Evolutionary conservation across 345 rosid species (phyloP).

Genomic region (Gossypium bickii): DNA sequence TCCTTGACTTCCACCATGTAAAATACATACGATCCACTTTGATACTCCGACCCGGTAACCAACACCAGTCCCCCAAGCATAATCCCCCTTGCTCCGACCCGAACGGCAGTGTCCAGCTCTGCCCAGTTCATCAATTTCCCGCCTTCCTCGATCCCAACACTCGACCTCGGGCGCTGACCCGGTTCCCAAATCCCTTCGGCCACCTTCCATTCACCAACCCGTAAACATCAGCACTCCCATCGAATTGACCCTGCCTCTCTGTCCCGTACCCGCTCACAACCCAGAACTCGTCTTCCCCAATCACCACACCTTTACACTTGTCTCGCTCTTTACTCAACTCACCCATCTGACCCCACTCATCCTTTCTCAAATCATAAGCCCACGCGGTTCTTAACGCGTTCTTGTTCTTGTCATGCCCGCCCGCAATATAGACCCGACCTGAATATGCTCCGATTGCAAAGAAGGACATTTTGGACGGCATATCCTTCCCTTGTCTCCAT

Average conservation of each 20-base stretch:
- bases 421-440: slow-evolving; percentile 42
- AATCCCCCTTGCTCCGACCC: slow-evolving; percentile 40
- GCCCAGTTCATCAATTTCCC: slow-evolving; percentile 31
- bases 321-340: slow-evolving; percentile 58
- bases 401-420: slow-evolving; percentile 70
- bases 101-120: slow-evolving; percentile 21
- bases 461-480: slow-evolving; percentile 55
- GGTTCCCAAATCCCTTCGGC: slow-evolving; percentile 44
- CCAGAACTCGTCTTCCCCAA: slow-evolving; percentile 50
- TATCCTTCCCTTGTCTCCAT: slow-evolving; percentile 50
- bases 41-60: slow-evolving; percentile 47
- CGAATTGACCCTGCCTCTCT: slow-evolving; percentile 52
- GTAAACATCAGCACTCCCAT: slow-evolving; percentile 43
- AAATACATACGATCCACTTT: slow-evolving; percentile 46
- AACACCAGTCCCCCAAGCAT: slow-evolving; percentile 28
- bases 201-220: slow-evolving; percentile 40
- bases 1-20: slow-evolving; percentile 19
- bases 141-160: slow-evolving; percentile 23
- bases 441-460: slow-evolving; percentile 43
- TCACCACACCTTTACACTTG: slow-evolving; percentile 55
- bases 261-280: slow-evolving; percentile 64
- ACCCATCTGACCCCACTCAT: slow-evolving; percentile 54
- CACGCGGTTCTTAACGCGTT: slow-evolving; percentile 55
- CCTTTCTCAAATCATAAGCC: slow-evolving; percentile 46
- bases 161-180: slow-evolving; percentile 41